Conservation (phyloP, 2,329 filamentous ascomycete species). For the Elsinoe arachidis region DNA sequence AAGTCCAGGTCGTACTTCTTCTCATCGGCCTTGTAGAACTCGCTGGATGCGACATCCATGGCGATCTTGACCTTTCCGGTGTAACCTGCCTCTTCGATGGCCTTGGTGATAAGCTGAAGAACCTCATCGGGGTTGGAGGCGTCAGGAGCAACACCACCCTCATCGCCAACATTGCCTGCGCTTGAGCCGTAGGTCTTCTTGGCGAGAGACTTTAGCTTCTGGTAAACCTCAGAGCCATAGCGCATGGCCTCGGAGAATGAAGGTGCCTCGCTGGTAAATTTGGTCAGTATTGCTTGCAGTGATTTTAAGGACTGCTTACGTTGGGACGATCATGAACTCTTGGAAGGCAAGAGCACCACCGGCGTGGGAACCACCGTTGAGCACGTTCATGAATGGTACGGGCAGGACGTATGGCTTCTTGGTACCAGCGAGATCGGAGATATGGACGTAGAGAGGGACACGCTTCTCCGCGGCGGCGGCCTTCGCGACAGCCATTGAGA, state of each 20-base stretch:
- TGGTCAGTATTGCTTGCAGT: constrained; percentile 16
- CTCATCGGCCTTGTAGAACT: constrained; percentile 92
- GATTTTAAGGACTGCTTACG: constrained; percentile 25
- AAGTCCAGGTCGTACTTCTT: constrained; percentile 99
- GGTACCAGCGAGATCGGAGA: constrained; percentile 45
- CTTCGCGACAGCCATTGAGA: constrained; percentile 52
- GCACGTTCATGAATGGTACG: constrained; percentile 51
- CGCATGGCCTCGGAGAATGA: constrained; percentile 94
- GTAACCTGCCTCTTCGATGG: constrained; percentile 93
- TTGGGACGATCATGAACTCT: constrained; percentile 48
- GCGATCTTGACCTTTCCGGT: constrained; percentile 94
- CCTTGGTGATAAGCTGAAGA: constrained; percentile 86
- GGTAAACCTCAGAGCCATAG: constrained; percentile 96
- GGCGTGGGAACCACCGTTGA: constrained; percentile 77
- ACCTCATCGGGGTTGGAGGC: constrained; percentile 96
- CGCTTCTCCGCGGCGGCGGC: constrained; percentile 48
- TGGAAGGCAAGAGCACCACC: constrained; percentile 72
- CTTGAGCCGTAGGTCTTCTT: constrained; percentile 99
- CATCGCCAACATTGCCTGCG: constrained; percentile 96
- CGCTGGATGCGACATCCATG: constrained; percentile 97
- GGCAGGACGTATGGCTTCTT: constrained; percentile 48
- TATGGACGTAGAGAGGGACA: constrained; percentile 50
- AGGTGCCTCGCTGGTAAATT: constrained; percentile 57
- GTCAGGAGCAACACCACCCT: constrained; percentile 98
- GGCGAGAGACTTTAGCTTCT: constrained; percentile 89